A percentile compares a stretch with the other conserved stretches of the same genome.
Conservation (phyloP, 2,329 filamentous ascomycete species). For the Amauroascus verrucosus region DNA sequence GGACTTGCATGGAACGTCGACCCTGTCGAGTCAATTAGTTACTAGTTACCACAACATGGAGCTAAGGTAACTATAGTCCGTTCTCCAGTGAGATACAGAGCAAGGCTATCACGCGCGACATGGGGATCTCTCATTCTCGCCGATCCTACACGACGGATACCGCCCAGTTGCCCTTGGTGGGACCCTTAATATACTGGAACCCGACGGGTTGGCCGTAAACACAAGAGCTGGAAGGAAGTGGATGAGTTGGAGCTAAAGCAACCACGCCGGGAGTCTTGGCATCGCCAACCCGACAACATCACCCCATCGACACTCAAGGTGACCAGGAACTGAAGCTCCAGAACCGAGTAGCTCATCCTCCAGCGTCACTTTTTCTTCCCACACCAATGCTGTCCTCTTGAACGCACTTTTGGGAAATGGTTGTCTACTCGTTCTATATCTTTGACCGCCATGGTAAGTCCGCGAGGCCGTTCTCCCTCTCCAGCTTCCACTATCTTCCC, state of each 20-base stretch:
- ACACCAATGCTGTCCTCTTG: not conserved
- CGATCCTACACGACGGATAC: not conserved
- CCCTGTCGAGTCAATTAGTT: not conserved
- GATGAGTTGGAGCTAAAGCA: not conserved
- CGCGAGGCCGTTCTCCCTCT: not conserved
- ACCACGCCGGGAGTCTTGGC: not conserved
- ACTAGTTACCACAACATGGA: not conserved
- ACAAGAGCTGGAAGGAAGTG: not conserved
- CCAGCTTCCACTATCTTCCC: constrained; percentile 8
- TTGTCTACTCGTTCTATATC: constrained; percentile 95
- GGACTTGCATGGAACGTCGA: not conserved
- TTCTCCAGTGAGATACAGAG: not conserved
- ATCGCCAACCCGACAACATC: not conserved
- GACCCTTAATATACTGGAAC: not conserved
- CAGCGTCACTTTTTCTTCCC: not conserved
- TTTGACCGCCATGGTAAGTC: constrained; percentile 87
- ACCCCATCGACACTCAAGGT: not conserved
- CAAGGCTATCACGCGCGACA: not conserved
- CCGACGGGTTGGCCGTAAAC: not conserved
- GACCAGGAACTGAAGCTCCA: no score
- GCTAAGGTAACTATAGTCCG: not conserved
- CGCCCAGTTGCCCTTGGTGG: not conserved
- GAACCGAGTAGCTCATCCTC: no score
- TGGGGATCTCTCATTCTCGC: not conserved
- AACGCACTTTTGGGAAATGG: constrained; percentile 55